phyloP scores from a whole-genome alignment of 768 basidiomycete species.

The Phanerochaete sordida region DNA sequence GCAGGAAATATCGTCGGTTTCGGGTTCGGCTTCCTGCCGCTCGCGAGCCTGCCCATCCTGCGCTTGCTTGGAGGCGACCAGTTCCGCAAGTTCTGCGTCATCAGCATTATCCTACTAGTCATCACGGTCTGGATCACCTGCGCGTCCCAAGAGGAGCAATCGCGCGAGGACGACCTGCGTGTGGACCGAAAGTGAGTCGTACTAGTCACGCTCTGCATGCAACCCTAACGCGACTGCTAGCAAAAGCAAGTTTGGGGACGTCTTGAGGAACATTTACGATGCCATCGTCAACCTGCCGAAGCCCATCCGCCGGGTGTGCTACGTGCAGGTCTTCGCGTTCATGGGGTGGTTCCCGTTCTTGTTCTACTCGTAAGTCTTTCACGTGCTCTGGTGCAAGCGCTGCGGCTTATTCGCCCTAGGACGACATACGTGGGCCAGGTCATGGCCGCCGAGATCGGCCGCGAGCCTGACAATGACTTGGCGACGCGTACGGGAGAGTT shows the following conservation, averaged over 20 bases:
- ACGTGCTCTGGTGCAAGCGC: neutral
- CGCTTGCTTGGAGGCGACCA: constrained; percentile 83
- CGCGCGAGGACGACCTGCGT: constrained; percentile 39
- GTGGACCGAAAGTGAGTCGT: constrained; percentile 31
- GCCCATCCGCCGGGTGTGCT: constrained; percentile 85
- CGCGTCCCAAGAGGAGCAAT: constrained; percentile 78
- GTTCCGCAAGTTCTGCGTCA: constrained; percentile 93
- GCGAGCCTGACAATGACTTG: constrained; percentile 77
- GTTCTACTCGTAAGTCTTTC: constrained; percentile 70
- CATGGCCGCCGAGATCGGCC: constrained; percentile 75
- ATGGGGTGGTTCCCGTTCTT: constrained; percentile 99
- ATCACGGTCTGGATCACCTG: constrained; percentile 88
- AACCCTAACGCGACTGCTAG: neutral
- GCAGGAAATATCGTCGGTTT: constrained; percentile 96
- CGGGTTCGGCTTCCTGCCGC: constrained; percentile 90
- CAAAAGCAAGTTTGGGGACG: constrained; percentile 58
- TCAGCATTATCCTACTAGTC: constrained; percentile 77
- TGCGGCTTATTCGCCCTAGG: constrained; percentile 31
- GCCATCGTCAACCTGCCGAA: constrained; percentile 75
- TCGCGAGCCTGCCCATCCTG: constrained; percentile 75
- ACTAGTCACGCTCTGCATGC: neutral
- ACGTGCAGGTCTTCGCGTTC: constrained; percentile 92
- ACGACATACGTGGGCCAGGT: constrained; percentile 94
- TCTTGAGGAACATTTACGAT: constrained; percentile 73
- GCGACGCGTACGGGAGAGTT: constrained; percentile 85